These are phyloP conservation scores for Phytophthora palmivora DNA, from an alignment of 352 stramenopile genomes.

Conservation along the genomic window DNA sequence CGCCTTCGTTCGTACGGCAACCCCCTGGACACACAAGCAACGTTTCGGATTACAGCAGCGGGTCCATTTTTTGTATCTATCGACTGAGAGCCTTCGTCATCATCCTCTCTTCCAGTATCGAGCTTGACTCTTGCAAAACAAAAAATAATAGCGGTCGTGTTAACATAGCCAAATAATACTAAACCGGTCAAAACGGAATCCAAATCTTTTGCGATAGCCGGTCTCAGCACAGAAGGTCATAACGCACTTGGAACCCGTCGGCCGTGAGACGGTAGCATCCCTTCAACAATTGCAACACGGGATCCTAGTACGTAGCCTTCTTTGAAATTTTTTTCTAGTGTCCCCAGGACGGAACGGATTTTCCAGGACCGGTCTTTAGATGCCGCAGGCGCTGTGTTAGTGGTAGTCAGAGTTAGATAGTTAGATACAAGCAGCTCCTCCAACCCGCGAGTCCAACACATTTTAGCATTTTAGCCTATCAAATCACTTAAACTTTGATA, in stretches of 20 bases:
- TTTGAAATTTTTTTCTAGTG: slow-evolving; percentile 16
- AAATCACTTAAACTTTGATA: too few species aligned
- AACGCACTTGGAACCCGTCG: slow-evolving; percentile 9
- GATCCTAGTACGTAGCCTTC: slow-evolving; percentile 5
- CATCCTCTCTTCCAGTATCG: background rate
- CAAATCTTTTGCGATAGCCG: slow-evolving; percentile 20
- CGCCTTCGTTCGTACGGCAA: background rate
- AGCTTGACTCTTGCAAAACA: background rate
- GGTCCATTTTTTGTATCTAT: slow-evolving; percentile 3
- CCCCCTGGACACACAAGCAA: background rate
- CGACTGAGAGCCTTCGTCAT: background rate
- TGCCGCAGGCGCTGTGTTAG: background rate
- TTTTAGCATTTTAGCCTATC: too few species aligned
- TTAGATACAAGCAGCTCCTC: too few species aligned
- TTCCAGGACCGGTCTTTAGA: slow-evolving; percentile 1
- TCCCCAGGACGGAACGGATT: background rate
- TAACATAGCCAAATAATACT: background rate
- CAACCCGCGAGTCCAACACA: too few species aligned
- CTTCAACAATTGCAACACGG: slow-evolving; percentile 9
- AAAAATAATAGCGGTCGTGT: background rate
- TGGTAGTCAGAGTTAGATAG: slow-evolving; percentile 4
- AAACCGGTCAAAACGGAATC: slow-evolving; percentile 1
- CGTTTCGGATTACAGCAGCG: slow-evolving; percentile 3
- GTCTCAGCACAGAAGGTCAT: slow-evolving; percentile 20
- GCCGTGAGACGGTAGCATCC: slow-evolving; percentile 6